Percentiles rank a stretch among this genome's conserved stretches.
Conservation (phyloP, 2,329 filamentous ascomycete genomes). For the Paecilomyces sp. region DNA sequence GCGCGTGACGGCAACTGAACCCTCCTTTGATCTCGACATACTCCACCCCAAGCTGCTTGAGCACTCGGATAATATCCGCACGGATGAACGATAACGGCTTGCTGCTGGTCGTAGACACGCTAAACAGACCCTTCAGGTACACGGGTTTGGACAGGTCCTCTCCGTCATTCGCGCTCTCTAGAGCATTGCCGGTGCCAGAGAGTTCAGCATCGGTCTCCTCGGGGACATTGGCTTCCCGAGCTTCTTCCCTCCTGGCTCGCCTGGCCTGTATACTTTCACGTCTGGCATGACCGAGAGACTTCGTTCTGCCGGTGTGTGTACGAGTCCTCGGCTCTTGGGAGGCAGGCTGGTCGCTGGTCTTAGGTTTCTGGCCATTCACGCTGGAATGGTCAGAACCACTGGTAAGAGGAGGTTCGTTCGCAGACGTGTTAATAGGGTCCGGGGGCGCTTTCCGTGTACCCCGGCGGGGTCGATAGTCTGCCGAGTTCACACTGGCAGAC, state of each 20-base stretch:
- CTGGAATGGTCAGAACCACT: conserved; percentile 74
- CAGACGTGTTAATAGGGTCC: conserved; percentile 45
- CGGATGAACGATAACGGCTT: conserved; percentile 83
- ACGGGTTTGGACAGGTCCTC: conserved; percentile 82
- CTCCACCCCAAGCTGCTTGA: conserved; percentile 82
- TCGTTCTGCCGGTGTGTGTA: conserved; percentile 64
- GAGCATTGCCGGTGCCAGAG: conserved; percentile 45
- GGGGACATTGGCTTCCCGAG: conserved; percentile 68
- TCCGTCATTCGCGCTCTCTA: conserved; percentile 47
- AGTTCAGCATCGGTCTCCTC: conserved; percentile 86
- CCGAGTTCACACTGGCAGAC: conserved; percentile 87
- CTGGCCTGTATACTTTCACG: conserved; percentile 88
- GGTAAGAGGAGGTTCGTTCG: conserved; percentile 62
- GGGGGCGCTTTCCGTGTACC: conserved; percentile 48
- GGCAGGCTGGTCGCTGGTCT: conserved; percentile 42
- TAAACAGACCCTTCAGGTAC: conserved; percentile 92
- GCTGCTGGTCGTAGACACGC: conserved; percentile 90
- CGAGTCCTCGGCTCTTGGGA: conserved; percentile 46
- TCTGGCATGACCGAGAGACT: conserved; percentile 81
- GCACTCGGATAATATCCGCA: conserved; percentile 79
- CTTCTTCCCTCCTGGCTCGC: conserved; percentile 65
- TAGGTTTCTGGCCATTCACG: conserved; percentile 35
- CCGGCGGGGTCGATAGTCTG: conserved; percentile 63
- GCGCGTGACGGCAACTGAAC: conserved; percentile 79
- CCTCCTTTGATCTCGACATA: conserved; percentile 89